A percentile compares a stretch with the other conserved stretches of the same genome.
Conservation (phyloP, 192 early-diverging fungal species). For the Dissophora globulifera region DNA sequence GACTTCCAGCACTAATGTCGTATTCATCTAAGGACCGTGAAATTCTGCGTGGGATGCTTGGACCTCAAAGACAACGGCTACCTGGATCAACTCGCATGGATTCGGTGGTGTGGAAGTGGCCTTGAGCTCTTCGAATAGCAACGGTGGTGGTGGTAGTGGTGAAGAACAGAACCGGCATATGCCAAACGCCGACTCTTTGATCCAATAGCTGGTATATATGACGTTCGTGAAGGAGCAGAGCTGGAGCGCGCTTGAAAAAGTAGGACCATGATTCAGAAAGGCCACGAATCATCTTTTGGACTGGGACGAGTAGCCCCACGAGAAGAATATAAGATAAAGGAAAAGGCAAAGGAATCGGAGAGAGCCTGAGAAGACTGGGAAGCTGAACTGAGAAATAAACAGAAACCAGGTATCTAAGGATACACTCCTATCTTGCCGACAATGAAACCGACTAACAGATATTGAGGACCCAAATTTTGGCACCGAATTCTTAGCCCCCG, state of each 20-base stretch:
- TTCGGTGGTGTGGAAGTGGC: not conserved
- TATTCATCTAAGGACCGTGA: conserved; percentile 39
- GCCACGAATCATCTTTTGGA: conserved; percentile 83
- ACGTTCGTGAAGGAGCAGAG: conserved; percentile 77
- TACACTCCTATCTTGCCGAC: too few species aligned
- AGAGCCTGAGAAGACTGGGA: too few species aligned
- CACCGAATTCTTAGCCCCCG: too few species aligned
- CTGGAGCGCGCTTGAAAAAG: conserved; percentile 71
- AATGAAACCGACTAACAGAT: too few species aligned
- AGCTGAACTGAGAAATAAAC: too few species aligned
- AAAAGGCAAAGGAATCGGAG: too few species aligned
- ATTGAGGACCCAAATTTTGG: too few species aligned
- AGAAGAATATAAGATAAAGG: too few species aligned
- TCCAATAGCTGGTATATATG: conserved; percentile 72
- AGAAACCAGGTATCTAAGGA: too few species aligned
- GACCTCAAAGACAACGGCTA: not conserved
- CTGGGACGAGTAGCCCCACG: conserved; percentile 57
- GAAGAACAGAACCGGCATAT: conserved; percentile 12
- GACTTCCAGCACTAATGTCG: conserved; percentile 19
- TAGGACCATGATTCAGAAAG: conserved; percentile 78
- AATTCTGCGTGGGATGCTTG: conserved; percentile 22
- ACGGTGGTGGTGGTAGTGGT: not conserved
- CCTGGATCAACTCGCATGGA: not conserved
- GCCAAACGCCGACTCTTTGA: conserved; percentile 42
- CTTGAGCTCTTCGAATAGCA: not conserved